Evolutionary conservation across 2,329 filamentous ascomycete species (phyloP).

Genomic region (Rachicladosporium sp.): DNA sequence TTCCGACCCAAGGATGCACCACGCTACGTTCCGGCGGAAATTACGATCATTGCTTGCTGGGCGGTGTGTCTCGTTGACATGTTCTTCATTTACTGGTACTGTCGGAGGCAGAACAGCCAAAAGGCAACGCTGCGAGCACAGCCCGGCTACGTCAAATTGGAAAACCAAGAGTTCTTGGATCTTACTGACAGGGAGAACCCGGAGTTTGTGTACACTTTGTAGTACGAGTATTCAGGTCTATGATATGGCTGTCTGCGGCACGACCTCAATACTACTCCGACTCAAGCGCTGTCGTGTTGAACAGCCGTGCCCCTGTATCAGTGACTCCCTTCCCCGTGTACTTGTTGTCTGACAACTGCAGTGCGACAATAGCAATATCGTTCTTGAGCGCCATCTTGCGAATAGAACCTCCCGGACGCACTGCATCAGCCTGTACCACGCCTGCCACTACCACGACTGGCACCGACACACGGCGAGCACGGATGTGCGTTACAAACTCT

Average conservation of each 20-base stretch:
- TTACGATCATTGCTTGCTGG: constrained; percentile 51
- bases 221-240: too few species aligned
- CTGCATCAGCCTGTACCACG: constrained; percentile 37
- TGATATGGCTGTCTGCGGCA: too few species aligned
- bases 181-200: constrained; percentile 52
- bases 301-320: constrained; percentile 49
- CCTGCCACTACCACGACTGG: constrained; percentile 44
- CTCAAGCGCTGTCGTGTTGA: constrained; percentile 42
- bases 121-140: constrained; percentile 42
- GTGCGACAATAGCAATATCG: constrained; percentile 30
- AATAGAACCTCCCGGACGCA: neutral
- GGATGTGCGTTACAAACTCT: constrained; percentile 38
- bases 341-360: constrained; percentile 45
- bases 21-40: constrained; percentile 50
- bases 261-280: constrained; percentile 7
- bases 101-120: constrained; percentile 43
- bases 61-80: constrained; percentile 42
- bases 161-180: constrained; percentile 55
- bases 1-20: constrained; percentile 46
- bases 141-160: constrained; percentile 47
- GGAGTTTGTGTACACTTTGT: constrained; percentile 44
- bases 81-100: constrained; percentile 52
- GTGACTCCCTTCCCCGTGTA: constrained; percentile 41
- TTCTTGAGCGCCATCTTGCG: too few species aligned
- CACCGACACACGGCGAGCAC: constrained; percentile 22